Conservation (phyloP, 331 rosid species). For the Malus hybrid region DNA sequence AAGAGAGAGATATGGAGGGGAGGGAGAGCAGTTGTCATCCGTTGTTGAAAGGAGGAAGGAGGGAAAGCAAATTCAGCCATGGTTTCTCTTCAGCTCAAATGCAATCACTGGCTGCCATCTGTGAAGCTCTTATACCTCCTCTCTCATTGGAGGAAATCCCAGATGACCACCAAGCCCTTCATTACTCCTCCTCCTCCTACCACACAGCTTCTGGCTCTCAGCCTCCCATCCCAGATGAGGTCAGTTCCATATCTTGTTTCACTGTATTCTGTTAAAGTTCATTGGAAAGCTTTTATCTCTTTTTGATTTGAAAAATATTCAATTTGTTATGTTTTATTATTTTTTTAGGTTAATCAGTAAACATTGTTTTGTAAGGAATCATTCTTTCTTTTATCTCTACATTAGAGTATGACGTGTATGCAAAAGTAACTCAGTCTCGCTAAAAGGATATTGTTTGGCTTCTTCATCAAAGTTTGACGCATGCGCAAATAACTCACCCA, state of each 20-base stretch:
- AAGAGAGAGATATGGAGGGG: slow-evolving; percentile 16
- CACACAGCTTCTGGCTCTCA: slow-evolving; percentile 52
- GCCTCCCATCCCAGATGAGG: slow-evolving; percentile 74
- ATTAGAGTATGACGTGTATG: too few relatives aligned
- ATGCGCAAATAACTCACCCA: too few relatives aligned
- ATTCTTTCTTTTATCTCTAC: too few relatives aligned
- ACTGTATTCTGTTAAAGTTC: not conserved
- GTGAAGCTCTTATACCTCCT: slow-evolving; percentile 72
- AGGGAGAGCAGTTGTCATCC: slow-evolving; percentile 30
- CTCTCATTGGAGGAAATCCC: slow-evolving; percentile 12
- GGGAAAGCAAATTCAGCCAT: slow-evolving; percentile 39
- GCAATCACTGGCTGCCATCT: slow-evolving; percentile 47
- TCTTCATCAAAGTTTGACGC: too few relatives aligned
- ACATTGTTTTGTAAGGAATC: too few relatives aligned
- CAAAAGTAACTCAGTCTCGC: too few relatives aligned
- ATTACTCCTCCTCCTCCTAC: slow-evolving; percentile 8
- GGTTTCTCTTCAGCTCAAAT: slow-evolving; percentile 59
- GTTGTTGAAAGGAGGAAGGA: slow-evolving; percentile 40
- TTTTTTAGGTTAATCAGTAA: too few relatives aligned
- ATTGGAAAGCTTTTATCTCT: not conserved
- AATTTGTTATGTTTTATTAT: not conserved
- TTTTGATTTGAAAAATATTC: not conserved
- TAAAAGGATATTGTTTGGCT: too few relatives aligned
- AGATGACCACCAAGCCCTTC: slow-evolving; percentile 18
- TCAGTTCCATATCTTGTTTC: not conserved